Conservation (phyloP, 2,329 filamentous ascomycete genomes). For the Curvularia sp. region DNA sequence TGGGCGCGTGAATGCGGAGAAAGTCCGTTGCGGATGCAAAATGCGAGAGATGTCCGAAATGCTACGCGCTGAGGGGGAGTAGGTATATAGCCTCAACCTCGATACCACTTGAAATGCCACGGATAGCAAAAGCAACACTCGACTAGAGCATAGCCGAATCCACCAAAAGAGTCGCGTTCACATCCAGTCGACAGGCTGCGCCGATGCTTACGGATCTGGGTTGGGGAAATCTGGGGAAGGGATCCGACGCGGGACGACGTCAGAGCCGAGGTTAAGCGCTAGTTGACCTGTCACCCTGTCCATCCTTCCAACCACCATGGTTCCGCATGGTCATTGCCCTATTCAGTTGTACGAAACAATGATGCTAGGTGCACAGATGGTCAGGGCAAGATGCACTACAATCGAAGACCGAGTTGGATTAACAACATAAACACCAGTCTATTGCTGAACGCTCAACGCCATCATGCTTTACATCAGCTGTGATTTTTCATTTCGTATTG, state of each 20-base stretch:
- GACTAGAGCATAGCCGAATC: background rate
- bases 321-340: conserved; percentile 1
- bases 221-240: conserved; percentile 32
- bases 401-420: conserved; percentile 34
- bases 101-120: background rate
- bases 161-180: background rate
- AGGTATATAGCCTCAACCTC: background rate
- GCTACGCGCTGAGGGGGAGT: background rate
- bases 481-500: conserved; percentile 51
- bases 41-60: conserved; percentile 11
- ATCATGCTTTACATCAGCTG: conserved; percentile 47
- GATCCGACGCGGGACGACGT: conserved; percentile 24
- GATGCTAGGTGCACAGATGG: background rate
- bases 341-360: background rate
- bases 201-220: conserved; percentile 4
- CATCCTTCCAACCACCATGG: conserved; percentile 18
- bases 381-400: background rate
- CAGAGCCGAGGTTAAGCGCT: conserved; percentile 42
- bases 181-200: conserved; percentile 1
- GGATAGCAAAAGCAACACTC: background rate
- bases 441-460: conserved; percentile 38
- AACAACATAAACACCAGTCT: conserved; percentile 23
- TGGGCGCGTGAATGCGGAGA: conserved; percentile 28
- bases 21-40: conserved; percentile 14
- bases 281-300: conserved; percentile 20